phyloP scores from a whole-genome alignment of 2,329 filamentous ascomycete species.

The Aspergillus cejpii region DNA sequence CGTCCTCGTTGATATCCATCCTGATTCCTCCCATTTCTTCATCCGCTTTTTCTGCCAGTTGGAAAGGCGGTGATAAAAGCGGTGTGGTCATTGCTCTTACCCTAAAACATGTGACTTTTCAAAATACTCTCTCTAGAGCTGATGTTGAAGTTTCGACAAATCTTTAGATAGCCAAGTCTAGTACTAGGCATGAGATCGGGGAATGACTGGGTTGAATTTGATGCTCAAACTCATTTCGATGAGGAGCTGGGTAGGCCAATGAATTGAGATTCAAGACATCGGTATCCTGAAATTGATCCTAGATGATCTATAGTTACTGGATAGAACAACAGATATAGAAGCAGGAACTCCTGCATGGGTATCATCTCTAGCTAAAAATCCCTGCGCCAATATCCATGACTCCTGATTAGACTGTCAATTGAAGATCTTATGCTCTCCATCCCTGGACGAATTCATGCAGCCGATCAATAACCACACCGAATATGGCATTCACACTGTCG shows the following conservation, averaged over 20 bases:
- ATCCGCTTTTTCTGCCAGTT: neutral
- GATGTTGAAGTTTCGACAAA: too few relatives aligned
- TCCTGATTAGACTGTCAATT: neutral
- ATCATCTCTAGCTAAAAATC: too few relatives aligned
- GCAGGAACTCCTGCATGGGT: too few relatives aligned
- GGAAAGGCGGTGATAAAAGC: neutral
- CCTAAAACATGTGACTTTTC: too few relatives aligned
- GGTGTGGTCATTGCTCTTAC: neutral
- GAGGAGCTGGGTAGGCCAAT: constrained; percentile 17
- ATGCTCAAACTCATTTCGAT: constrained; percentile 11
- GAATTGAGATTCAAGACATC: constrained; percentile 2
- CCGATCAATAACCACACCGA: constrained; percentile 89
- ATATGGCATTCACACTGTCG: constrained; percentile 80
- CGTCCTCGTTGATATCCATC: neutral
- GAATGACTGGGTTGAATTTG: constrained; percentile 23
- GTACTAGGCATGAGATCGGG: too few relatives aligned
- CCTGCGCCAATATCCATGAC: neutral
- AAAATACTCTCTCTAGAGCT: too few relatives aligned
- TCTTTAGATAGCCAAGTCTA: too few relatives aligned
- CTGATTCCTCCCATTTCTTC: neutral
- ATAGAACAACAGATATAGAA: neutral
- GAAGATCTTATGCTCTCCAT: constrained; percentile 58
- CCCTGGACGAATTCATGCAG: constrained; percentile 91
- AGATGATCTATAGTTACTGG: too few relatives aligned
- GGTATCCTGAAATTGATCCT: too few relatives aligned